Evolutionary conservation across 441 rosid species (phyloP), one percentile per base, ranked within the genome.

Genomic region (Pelargonium myrrhifolium): DNA sequence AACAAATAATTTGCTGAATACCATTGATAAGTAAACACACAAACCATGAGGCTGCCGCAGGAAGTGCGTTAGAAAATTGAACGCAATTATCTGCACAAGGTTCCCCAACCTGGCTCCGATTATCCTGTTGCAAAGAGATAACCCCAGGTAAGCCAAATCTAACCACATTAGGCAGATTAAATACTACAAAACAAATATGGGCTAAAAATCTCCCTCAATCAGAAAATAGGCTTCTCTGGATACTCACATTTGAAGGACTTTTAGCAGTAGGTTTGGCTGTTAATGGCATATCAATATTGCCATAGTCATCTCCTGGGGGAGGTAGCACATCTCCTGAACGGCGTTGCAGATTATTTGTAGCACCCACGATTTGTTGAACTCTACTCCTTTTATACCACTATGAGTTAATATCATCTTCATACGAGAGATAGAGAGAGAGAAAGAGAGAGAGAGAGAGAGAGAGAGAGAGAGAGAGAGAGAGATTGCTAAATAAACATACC

Each of bases 21-120:
- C 14, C 49, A 65, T 0, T 42, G 6, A 65, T 20, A n/a, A 35
- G 70, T 17, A 22, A 51, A 51, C 39, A 37, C 22, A 55, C 51
- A 67, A 77, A 84, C 90, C 90, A 86, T 70, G 85, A 75, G 68
- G 86, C 79, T 72, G 82, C 84, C 58, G 82, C 74, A 70, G 88
- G 88, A 60, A 82, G 85, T 26, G 68, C 69, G 65, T 73, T 71
- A 66, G 83, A 68, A 60, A 74, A 75, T 35, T 67, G 71, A 58
- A 65, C 11, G 69, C 77, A 73, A 71, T 68, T 73, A 73, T 76
- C 68, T 66, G 80, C 72, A 26, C 72, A 73, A 76, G 80, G 76
- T 59, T 66, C 77, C 55, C 64, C 73, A 66, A 47, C 67, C 24
- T 65, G 73, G 47, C 55, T 74, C 43, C 67, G 75, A 65, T 72